Evolutionary conservation across 345 rosid species (phyloP).

Genomic region (Moricandia moricandioides): DNA sequence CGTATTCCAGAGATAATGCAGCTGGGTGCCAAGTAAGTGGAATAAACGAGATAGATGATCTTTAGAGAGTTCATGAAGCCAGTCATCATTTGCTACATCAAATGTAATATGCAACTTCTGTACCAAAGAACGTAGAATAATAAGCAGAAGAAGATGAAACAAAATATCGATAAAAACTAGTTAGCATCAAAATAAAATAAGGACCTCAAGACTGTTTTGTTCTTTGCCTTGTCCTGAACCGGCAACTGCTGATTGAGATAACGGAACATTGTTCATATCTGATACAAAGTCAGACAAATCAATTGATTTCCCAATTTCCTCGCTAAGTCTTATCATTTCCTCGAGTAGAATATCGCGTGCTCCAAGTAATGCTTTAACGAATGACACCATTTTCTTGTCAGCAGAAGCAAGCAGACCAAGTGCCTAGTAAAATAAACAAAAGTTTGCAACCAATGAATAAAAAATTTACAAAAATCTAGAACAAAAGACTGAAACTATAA

Average conservation of each 20-base stretch:
- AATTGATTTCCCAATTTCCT: slow-evolving; percentile 46
- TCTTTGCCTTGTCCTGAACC: slow-evolving; percentile 59
- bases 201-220: slow-evolving; percentile 77
- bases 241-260: slow-evolving; percentile 42
- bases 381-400: slow-evolving; percentile 45
- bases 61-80: slow-evolving; percentile 46
- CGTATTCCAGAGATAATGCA: slow-evolving; percentile 65
- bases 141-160: slow-evolving; percentile 7
- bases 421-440: slow-evolving; percentile 46
- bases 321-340: slow-evolving; percentile 66
- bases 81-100: slow-evolving; percentile 43
- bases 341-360: slow-evolving; percentile 62
- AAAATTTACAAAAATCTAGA: not conserved
- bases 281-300: slow-evolving; percentile 58
- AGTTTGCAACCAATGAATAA: slow-evolving; percentile 23
- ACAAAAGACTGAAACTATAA: not conserved
- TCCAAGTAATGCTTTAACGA: slow-evolving; percentile 66
- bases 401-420: slow-evolving; percentile 44
- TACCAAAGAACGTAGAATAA: slow-evolving; percentile 23
- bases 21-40: slow-evolving; percentile 61
- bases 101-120: slow-evolving; percentile 51
- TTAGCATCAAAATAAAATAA: slow-evolving; percentile 42
- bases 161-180: not conserved
- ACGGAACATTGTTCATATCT: slow-evolving; percentile 46
- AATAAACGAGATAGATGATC: slow-evolving; percentile 53